Conservation (phyloP, 305 asterid genomes). For the Ilex paraguariensis region DNA sequence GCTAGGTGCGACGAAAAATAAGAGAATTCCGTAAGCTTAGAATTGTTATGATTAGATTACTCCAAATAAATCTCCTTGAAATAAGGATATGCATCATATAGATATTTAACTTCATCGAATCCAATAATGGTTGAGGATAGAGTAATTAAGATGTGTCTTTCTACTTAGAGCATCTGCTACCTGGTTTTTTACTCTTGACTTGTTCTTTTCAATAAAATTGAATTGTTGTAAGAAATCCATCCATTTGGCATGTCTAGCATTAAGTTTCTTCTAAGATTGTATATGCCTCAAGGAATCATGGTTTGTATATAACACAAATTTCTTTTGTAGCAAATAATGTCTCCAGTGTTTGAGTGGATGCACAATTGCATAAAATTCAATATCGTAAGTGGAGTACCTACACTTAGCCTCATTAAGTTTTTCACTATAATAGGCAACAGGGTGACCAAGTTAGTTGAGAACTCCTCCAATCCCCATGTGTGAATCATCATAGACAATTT, state of each 20-base stretch:
- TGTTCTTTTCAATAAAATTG: too few species aligned
- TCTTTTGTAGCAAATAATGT: background rate
- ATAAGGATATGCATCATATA: background rate
- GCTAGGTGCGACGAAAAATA: background rate
- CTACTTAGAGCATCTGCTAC: background rate
- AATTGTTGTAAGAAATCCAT: background rate
- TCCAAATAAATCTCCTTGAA: background rate
- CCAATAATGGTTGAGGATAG: background rate
- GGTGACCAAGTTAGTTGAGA: background rate
- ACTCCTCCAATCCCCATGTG: background rate
- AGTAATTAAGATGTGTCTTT: background rate
- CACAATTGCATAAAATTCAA: background rate
- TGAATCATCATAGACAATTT: background rate
- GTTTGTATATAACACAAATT: too few species aligned
- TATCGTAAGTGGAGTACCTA: background rate
- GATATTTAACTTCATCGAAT: background rate
- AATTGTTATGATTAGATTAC: background rate
- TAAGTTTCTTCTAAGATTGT: too few species aligned
- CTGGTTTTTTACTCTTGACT: background rate
- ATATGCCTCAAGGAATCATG: background rate
- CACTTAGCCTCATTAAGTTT: background rate
- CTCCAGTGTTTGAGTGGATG: background rate
- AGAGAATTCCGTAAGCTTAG: too few species aligned
- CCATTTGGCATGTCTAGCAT: background rate
- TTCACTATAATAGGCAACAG: background rate